A percentile compares a stretch with the other conserved stretches of the same genome.
These are phyloP conservation scores for apple (Malus domestica) DNA, from an alignment of 306 rosid species.

Conservation along the genomic window DNA sequence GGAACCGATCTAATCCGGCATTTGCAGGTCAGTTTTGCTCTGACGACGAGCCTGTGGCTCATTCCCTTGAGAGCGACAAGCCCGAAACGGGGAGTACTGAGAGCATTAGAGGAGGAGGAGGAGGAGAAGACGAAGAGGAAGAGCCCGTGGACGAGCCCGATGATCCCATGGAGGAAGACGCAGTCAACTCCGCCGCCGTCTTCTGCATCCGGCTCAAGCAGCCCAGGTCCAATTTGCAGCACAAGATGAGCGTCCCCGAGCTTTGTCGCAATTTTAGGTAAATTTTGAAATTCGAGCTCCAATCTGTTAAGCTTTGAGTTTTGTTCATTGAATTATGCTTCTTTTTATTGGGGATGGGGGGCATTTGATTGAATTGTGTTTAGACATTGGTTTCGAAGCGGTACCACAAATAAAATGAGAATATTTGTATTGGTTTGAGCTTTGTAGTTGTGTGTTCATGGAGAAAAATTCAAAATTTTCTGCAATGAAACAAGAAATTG, in stretches of 20 bases:
- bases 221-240: slow-evolving; percentile 60
- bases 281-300: slow-evolving; percentile 1
- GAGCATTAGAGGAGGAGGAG: too few species aligned
- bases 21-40: too few species aligned
- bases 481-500: neutral
- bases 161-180: slow-evolving; percentile 70
- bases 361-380: neutral
- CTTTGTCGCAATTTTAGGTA: slow-evolving; percentile 95
- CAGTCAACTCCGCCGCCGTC: slow-evolving; percentile 54
- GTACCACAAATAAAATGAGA: neutral
- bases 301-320: neutral
- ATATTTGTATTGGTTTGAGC: neutral
- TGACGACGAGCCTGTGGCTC: too few species aligned
- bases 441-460: neutral
- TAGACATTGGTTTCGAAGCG: neutral
- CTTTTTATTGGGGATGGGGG: neutral
- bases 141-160: slow-evolving; percentile 21
- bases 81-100: too few species aligned
- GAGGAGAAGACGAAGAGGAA: slow-evolving; percentile 20
- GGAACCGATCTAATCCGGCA: too few species aligned
- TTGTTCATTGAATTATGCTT: neutral
- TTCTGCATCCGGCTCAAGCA: slow-evolving; percentile 66
- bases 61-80: too few species aligned
- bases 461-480: neutral
- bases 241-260: slow-evolving; percentile 84